Evolutionary conservation across 2,329 filamentous ascomycete genomes (phyloP).

Genomic region (Talaromyces sp.): DNA sequence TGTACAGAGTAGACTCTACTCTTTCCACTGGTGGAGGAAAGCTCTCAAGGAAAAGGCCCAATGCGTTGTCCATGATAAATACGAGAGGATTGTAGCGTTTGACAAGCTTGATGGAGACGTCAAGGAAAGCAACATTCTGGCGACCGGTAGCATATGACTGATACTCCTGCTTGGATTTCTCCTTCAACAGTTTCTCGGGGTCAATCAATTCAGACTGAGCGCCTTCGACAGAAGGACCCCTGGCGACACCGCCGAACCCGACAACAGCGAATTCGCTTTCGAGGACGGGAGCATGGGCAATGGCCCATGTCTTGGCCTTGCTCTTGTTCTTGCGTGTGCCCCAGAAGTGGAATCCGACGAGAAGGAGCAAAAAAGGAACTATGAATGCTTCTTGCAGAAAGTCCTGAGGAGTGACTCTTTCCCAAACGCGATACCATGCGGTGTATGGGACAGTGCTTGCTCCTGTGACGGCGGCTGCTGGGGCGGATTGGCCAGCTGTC

Average conservation of each 20-base stretch:
- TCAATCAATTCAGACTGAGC: slow-evolving; percentile 46
- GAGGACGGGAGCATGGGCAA: slow-evolving; percentile 68
- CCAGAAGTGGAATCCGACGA: slow-evolving; percentile 76
- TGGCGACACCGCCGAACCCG: slow-evolving; percentile 65
- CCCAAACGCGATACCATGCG: slow-evolving; percentile 95
- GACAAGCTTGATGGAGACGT: slow-evolving; percentile 74
- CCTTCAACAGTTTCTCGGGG: slow-evolving; percentile 67
- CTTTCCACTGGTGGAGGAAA: slow-evolving; percentile 67
- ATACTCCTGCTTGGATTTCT: slow-evolving; percentile 85
- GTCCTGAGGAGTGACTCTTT: slow-evolving; percentile 77
- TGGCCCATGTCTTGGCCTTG: slow-evolving; percentile 77
- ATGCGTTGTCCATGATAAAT: slow-evolving; percentile 62
- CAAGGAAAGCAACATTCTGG: slow-evolving; percentile 87
- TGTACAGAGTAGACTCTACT: slow-evolving; percentile 73
- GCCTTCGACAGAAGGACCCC: slow-evolving; percentile 45
- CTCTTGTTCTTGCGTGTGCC: slow-evolving; percentile 75
- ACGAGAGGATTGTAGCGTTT: slow-evolving; percentile 83
- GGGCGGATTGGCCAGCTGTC: slow-evolving; percentile 39
- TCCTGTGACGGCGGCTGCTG: slow-evolving; percentile 44
- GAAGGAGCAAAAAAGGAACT: slow-evolving; percentile 67
- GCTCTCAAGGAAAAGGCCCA: slow-evolving; percentile 78
- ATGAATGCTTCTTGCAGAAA: slow-evolving; percentile 87
- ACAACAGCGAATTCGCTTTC: slow-evolving; percentile 81
- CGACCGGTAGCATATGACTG: slow-evolving; percentile 84
- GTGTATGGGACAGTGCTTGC: slow-evolving; percentile 67